phyloP scores from a whole-genome alignment of 2,329 filamentous ascomycete genomes.

The Cercospora sp. region DNA sequence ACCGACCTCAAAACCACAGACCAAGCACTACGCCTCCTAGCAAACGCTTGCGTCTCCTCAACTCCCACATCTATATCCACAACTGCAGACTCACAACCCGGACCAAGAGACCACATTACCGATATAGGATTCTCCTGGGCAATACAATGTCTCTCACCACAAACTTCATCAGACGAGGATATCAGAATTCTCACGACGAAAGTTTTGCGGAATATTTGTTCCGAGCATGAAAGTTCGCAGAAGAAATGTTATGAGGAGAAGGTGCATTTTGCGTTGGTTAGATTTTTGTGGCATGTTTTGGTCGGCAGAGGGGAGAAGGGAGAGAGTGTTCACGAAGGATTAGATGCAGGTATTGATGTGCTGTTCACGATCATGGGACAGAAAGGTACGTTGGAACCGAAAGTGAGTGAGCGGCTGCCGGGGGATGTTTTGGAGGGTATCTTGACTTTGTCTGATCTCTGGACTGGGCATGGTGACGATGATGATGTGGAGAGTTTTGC shows the following conservation, averaged over 20 bases:
- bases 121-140: slow-evolving; percentile 34
- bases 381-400: slow-evolving; percentile 21
- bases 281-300: slow-evolving; percentile 12
- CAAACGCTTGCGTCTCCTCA: slow-evolving; percentile 37
- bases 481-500: slow-evolving; percentile 29
- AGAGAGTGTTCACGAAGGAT: background rate
- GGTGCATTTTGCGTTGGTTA: slow-evolving; percentile 25
- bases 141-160: slow-evolving; percentile 15
- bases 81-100: slow-evolving; percentile 1
- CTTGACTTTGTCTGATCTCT: slow-evolving; percentile 18
- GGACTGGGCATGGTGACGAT: slow-evolving; percentile 11
- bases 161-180: slow-evolving; percentile 3
- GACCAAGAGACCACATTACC: slow-evolving; percentile 20
- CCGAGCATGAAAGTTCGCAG: slow-evolving; percentile 35
- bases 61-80: too few species aligned
- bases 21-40: slow-evolving; percentile 35
- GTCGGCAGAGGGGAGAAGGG: background rate
- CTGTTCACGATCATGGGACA: slow-evolving; percentile 33
- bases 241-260: slow-evolving; percentile 27
- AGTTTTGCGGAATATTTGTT: slow-evolving; percentile 48
- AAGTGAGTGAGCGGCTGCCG: slow-evolving; percentile 12
- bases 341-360: slow-evolving; percentile 26
- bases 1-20: slow-evolving; percentile 15
- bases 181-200: slow-evolving; percentile 35
- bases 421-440: slow-evolving; percentile 17